These are phyloP conservation scores for Plenodomus tracheiphilus DNA, from an alignment of 2,329 filamentous ascomycete species.

Conservation along the genomic window DNA sequence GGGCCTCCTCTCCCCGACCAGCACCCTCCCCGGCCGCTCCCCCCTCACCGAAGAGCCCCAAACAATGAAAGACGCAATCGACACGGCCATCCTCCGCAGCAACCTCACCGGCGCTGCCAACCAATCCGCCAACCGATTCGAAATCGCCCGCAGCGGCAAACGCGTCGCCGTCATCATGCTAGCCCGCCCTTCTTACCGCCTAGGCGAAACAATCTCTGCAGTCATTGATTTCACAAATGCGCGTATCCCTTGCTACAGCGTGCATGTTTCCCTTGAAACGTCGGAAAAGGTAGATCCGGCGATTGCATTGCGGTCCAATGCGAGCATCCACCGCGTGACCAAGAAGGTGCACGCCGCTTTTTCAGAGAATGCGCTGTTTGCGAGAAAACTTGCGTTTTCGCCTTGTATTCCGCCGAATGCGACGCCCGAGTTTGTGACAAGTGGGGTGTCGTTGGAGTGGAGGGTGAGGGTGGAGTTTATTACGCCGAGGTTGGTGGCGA, in stretches of 20 bases:
- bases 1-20: conserved; percentile 74
- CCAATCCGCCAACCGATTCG: conserved; percentile 88
- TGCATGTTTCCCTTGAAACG: conserved; percentile 84
- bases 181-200: conserved; percentile 81
- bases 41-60: conserved; percentile 62
- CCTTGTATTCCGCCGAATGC: conserved; percentile 81
- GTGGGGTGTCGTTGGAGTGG: conserved; percentile 85
- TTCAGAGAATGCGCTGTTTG: conserved; percentile 82
- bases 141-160: conserved; percentile 89
- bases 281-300: conserved; percentile 79
- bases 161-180: conserved; percentile 90
- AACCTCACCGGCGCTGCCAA: conserved; percentile 64
- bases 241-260: conserved; percentile 80
- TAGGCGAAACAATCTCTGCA: conserved; percentile 85
- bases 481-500: conserved; percentile 66
- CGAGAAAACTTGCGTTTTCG: conserved; percentile 76
- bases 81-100: conserved; percentile 79
- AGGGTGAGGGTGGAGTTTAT: conserved; percentile 91
- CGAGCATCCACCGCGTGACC: conserved; percentile 85
- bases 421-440: conserved; percentile 91
- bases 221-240: conserved; percentile 81
- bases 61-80: conserved; percentile 81
- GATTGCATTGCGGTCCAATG: conserved; percentile 80
- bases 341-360: conserved; percentile 76
- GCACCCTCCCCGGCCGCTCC: conserved; percentile 51